Evolutionary conservation across 176 grass and related monocot species (phyloP).

Genomic region (Miscanthus lutarioriparius): DNA sequence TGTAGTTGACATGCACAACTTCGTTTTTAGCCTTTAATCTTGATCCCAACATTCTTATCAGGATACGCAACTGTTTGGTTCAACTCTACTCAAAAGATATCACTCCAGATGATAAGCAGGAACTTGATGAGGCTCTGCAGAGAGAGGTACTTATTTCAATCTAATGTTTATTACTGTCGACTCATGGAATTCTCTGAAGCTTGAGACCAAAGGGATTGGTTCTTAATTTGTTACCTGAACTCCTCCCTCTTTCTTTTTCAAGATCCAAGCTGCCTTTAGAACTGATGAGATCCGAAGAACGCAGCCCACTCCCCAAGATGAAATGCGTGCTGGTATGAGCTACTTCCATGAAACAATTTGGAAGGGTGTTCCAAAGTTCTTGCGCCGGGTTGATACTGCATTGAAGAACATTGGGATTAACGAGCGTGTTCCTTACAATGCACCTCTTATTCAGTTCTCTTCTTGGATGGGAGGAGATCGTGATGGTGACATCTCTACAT

Average conservation of each 20-base stretch:
- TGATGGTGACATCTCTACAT: slow-evolving; percentile 51
- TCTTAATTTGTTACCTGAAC: slow-evolving; percentile 21
- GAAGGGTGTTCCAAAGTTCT: slow-evolving; percentile 86
- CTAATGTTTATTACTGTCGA: neutral
- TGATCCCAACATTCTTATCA: slow-evolving; percentile 26
- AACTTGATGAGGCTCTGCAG: slow-evolving; percentile 83
- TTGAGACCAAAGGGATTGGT: neutral
- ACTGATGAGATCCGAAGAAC: slow-evolving; percentile 85
- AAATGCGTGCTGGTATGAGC: slow-evolving; percentile 88
- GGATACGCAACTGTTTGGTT: slow-evolving; percentile 70
- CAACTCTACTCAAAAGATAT: slow-evolving; percentile 74
- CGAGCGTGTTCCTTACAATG: slow-evolving; percentile 82
- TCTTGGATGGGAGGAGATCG: slow-evolving; percentile 93
- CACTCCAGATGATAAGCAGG: slow-evolving; percentile 82
- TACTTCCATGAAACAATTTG: slow-evolving; percentile 90
- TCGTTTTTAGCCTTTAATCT: neutral
- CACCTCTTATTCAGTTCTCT: slow-evolving; percentile 85
- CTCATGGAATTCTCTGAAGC: neutral
- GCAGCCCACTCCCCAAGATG: slow-evolving; percentile 81
- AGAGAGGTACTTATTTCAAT: slow-evolving; percentile 54
- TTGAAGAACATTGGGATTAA: slow-evolving; percentile 80
- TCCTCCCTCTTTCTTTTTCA: slow-evolving; percentile 20
- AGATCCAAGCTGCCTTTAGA: slow-evolving; percentile 94
- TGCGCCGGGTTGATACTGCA: slow-evolving; percentile 76
- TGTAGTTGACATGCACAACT: neutral